Evolutionary conservation across 257 asterid genomes (phyloP), one percentile per base, ranked within the genome.

Genomic region (Ballota nigra): DNA sequence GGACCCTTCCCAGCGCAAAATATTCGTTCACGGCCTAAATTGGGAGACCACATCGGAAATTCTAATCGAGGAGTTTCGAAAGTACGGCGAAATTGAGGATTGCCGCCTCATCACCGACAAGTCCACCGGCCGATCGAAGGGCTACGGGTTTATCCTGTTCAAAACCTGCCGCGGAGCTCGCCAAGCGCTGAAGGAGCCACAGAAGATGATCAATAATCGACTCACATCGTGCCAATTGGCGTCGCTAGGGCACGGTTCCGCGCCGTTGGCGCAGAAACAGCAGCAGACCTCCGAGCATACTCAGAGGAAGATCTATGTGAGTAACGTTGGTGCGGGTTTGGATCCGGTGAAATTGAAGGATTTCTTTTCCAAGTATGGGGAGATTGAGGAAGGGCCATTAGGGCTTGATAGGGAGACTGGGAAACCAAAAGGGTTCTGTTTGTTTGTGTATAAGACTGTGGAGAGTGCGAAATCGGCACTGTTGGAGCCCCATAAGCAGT

Each of bases 71-170:
- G 75, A 26, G 75, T 70, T 70, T 16, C 5, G 10, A 1, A 70
- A 70, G 26, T 70, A 40, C 67, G 75, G 75, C 1, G 75, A 70
- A 57, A 58, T 70, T 9, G 75, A 70, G 67, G 75, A 70, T 70
- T 57, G 75, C 68, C 67, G 75, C 45, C 10, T 70, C n/a, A n/a
- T n/a, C n/a, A n/a, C n/a, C 18, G 8, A 58, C 59, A 58, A 40
- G 58, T 7, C 13, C 67, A 38, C 59, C 31, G 68, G 68, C 31
- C n/a, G n/a, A n/a, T n/a, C n/a, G n/a, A n/a, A n/a, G n/a, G 75
- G 75, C 18, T 58, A 70, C 15, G 67, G 67, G 7, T 70, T 70
- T 34, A 38, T 70, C 43, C 59, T 57, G 26, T 70, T 70, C 75
- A 58, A 58, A 26, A 26, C 59, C 33, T 12, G 68, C 60, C 31